Percentiles rank a stretch among this genome's conserved stretches.
phyloP scores from a whole-genome alignment of 2,329 filamentous ascomycete genomes.

The Huntiella bhutanensis region DNA sequence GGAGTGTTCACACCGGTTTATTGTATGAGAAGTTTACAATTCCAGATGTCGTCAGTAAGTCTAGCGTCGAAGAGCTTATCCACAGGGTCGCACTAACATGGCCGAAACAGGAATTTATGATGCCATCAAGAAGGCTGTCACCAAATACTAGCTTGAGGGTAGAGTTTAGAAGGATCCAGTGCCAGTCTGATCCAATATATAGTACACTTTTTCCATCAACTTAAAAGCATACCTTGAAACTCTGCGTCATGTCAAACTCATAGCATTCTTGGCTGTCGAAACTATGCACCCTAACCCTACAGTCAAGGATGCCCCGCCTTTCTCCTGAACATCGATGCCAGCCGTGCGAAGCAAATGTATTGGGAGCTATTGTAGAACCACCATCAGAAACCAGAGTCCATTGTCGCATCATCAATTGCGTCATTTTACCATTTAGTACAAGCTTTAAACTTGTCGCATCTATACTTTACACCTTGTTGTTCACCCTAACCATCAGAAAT shows the following conservation, averaged over 20 bases:
- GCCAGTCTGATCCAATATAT: too few relatives aligned
- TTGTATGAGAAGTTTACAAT: conserved; percentile 64
- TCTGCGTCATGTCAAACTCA: neutral
- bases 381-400: too few relatives aligned
- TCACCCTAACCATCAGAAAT: neutral
- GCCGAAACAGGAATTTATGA: conserved; percentile 11
- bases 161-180: neutral
- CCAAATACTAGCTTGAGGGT: conserved; percentile 30
- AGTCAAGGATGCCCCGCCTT: neutral
- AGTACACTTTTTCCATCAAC: too few relatives aligned
- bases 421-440: too few relatives aligned
- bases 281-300: neutral
- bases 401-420: too few relatives aligned
- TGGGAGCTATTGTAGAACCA: too few relatives aligned
- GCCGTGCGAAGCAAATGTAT: too few relatives aligned
- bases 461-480: too few relatives aligned
- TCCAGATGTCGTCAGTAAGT: conserved; percentile 74
- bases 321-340: too few relatives aligned
- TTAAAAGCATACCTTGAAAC: too few relatives aligned
- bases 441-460: too few relatives aligned
- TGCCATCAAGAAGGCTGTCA: conserved; percentile 44
- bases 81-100: neutral
- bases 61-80: neutral
- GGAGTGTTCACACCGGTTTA: conserved; percentile 68
- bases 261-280: neutral